Base-by-base conservation (phyloP, 805 yeast species). In the Candida sithepensis region DNA sequence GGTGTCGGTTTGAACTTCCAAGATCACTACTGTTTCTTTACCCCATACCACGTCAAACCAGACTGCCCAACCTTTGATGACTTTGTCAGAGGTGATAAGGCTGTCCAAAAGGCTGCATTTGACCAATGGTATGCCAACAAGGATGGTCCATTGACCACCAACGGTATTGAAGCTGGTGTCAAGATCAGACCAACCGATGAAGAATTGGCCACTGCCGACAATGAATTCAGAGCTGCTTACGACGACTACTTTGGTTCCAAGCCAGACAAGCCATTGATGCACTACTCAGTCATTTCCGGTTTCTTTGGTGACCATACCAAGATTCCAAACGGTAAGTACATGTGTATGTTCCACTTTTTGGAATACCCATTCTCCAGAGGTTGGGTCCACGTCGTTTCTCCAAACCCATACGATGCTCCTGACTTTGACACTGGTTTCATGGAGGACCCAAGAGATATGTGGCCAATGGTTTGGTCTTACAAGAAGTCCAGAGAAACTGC, bases 351-450 rank as follows among this genome's bases (percentile, higher is more conserved):
- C 64, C 61, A 59, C 51, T 59, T 59, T 52, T 57, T 59, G 54
- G 62, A 59, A 51, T 59, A 59, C 50, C 64, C 64, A 58, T 59
- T 59, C 58, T 59, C 64, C 32, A 55, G 64, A 55, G 64, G 64
- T 37, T 59, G 50, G 28, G 53, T 57, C 18, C 56, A 56, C 42
- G 41, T 52, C 39, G 36, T 42, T 7, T 58, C 62, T 30, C 44
- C 57, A 21, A 49, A 59, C 48, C 62, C 64, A 48, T 59, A 59
- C 49, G 64, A 41, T 26, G 49, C 50, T 30, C 62, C 64, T 45
- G 61, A 55, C 54, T 59, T 59, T 49, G 64, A 59, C 46, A 46
- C 61, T 34, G 64, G 64, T 50, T 59, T 59, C 58, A 44, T 59
- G 58, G 58, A 59, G 51, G 64, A 59, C 48, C 45, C 49, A 44